phyloP scores from a whole-genome alignment of 228 moss, liverwort and hornwort species.

The Sphagnum magellanicum region DNA sequence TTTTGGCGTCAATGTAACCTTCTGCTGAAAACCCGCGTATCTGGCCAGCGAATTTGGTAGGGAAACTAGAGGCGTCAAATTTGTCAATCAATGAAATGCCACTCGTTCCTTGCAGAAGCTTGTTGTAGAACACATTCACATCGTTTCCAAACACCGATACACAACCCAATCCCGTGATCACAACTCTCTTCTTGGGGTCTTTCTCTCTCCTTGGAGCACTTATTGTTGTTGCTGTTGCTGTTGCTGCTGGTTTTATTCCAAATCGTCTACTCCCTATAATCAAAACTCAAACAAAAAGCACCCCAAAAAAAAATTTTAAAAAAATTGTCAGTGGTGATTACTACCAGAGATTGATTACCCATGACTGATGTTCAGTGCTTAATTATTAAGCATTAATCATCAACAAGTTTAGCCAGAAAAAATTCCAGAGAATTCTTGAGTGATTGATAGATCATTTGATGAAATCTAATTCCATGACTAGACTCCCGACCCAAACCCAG shows the following conservation, averaged over 20 bases:
- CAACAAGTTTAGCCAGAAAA: too few species aligned
- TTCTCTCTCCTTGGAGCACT: constrained; percentile 55
- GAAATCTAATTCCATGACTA: too few species aligned
- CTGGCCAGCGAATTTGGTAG: constrained; percentile 89
- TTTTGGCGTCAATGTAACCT: constrained; percentile 92
- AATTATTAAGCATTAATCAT: too few species aligned
- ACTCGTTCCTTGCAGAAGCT: constrained; percentile 76
- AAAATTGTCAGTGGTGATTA: too few species aligned
- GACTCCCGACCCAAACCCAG: too few species aligned
- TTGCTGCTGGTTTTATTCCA: constrained; percentile 5
- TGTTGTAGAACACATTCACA: constrained; percentile 72
- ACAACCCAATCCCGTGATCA: constrained; percentile 92
- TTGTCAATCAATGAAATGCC: constrained; percentile 85
- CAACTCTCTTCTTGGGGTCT: constrained; percentile 91
- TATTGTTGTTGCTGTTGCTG: constrained; percentile 27
- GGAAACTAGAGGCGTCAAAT: constrained; percentile 83
- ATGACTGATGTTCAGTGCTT: too few species aligned
- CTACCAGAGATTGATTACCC: too few species aligned
- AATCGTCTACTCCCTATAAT: background rate
- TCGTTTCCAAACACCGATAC: constrained; percentile 96
- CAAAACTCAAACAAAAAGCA: too few species aligned
- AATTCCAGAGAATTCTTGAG: too few species aligned
- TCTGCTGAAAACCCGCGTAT: constrained; percentile 63
- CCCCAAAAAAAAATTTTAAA: too few species aligned
- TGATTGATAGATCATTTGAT: too few species aligned